Percentiles rank a stretch among this genome's conserved stretches.
phyloP scores from a whole-genome alignment of 2,329 filamentous ascomycete species.

The Dothidotthia symphoricarpi region DNA sequence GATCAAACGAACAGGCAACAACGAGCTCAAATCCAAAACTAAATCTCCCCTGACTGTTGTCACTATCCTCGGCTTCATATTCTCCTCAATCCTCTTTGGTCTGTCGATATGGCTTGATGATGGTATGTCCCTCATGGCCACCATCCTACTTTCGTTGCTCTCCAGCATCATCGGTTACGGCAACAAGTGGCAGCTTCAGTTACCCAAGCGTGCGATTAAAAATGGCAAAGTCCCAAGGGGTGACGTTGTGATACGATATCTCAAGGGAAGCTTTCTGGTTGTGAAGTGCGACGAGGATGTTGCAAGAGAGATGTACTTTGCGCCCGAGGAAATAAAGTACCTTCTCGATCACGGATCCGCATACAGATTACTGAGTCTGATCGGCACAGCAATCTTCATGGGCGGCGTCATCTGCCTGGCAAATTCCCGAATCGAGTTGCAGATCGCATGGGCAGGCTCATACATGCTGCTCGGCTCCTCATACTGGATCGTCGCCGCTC shows the following conservation, averaged over 20 bases:
- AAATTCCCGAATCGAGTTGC: constrained; percentile 49
- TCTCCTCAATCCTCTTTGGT: constrained; percentile 46
- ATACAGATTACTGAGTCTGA: constrained; percentile 50
- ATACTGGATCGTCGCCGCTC: constrained; percentile 53
- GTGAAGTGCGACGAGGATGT: constrained; percentile 52
- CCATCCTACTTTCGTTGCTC: constrained; percentile 49
- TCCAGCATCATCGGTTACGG: constrained; percentile 51
- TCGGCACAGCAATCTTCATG: constrained; percentile 54
- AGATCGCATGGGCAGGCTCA: constrained; percentile 51
- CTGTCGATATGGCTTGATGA: constrained; percentile 48
- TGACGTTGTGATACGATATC: constrained; percentile 53
- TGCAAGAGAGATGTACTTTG: constrained; percentile 53
- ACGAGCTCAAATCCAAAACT: constrained; percentile 45
- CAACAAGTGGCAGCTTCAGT: constrained; percentile 51
- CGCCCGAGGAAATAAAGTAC: constrained; percentile 52
- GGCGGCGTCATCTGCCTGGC: constrained; percentile 53
- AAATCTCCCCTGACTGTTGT: constrained; percentile 49
- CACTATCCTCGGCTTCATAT: constrained; percentile 46
- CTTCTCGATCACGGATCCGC: constrained; percentile 40
- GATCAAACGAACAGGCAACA: constrained; percentile 35
- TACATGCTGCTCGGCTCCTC: constrained; percentile 52
- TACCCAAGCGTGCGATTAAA: constrained; percentile 40
- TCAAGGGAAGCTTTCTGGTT: constrained; percentile 52
- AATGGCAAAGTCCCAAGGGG: constrained; percentile 37
- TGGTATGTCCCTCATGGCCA: constrained; percentile 53